Conservation (phyloP, 768 basidiomycete species). For the Rhodotorula toruloides region DNA sequence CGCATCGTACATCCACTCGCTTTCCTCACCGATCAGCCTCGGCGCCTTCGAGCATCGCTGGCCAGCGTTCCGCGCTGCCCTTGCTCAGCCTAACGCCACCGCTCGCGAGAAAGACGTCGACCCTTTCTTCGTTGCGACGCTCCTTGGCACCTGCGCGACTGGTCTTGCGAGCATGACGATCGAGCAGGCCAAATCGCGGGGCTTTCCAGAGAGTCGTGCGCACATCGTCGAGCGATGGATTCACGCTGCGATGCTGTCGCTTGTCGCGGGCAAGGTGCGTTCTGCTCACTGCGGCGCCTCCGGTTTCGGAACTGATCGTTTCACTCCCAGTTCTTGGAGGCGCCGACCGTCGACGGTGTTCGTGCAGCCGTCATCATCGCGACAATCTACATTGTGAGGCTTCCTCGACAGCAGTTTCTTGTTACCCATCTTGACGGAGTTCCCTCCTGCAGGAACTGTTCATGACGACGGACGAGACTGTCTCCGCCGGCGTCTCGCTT, state of each 20-base stretch:
- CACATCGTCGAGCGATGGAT: slow-evolving; percentile 11
- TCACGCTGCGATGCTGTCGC: not conserved
- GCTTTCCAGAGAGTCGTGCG: slow-evolving; percentile 7
- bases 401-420: not conserved
- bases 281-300: too few relatives aligned
- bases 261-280: slow-evolving; percentile 5
- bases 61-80: not conserved
- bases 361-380: slow-evolving; percentile 1
- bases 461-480: slow-evolving; percentile 4
- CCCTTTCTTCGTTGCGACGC: slow-evolving; percentile 10
- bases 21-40: slow-evolving; percentile 1
- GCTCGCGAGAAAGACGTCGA: not conserved
- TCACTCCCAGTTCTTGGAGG: slow-evolving; percentile 11
- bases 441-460: not conserved
- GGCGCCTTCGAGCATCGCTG: not conserved
- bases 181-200: not conserved
- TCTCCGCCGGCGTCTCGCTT: slow-evolving; percentile 15
- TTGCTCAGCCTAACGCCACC: not conserved
- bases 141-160: slow-evolving; percentile 5
- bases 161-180: slow-evolving; percentile 25
- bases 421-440: too few relatives aligned
- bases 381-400: slow-evolving; percentile 12
- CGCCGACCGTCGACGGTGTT: slow-evolving; percentile 11
- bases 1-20: not conserved
- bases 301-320: too few relatives aligned